These are phyloP conservation scores for Leptographium lundbergii DNA, from an alignment of 2,329 filamentous ascomycete genomes.

Conservation along the genomic window DNA sequence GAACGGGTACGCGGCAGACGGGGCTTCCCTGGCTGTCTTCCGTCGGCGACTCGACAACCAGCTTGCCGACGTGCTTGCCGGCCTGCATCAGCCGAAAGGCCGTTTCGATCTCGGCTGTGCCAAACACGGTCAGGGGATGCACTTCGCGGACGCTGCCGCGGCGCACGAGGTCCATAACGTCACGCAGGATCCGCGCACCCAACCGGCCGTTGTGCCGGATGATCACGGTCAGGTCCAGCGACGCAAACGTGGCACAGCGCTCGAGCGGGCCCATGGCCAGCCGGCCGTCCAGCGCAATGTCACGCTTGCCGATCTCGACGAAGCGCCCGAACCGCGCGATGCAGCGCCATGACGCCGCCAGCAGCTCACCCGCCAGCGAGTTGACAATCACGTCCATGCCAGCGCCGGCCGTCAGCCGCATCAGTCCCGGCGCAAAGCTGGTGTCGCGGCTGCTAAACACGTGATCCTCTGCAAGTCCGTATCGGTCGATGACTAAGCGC, in stretches of 20 bases:
- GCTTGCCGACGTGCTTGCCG: slow-evolving; percentile 25
- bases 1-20: no score
- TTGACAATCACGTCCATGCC: slow-evolving; percentile 21
- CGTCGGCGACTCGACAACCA: neutral
- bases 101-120: slow-evolving; percentile 4
- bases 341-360: slow-evolving; percentile 20
- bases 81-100: slow-evolving; percentile 25
- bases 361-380: slow-evolving; percentile 17
- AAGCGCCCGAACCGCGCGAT: slow-evolving; percentile 21
- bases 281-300: slow-evolving; percentile 19
- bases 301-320: slow-evolving; percentile 22
- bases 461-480: slow-evolving; percentile 16
- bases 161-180: neutral
- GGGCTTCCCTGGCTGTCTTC: no score
- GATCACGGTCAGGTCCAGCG: slow-evolving; percentile 8
- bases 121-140: neutral
- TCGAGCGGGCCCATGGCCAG: slow-evolving; percentile 25
- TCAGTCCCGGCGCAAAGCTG: slow-evolving; percentile 17
- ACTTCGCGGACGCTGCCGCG: neutral
- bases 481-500: slow-evolving; percentile 15
- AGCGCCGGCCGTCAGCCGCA: slow-evolving; percentile 13
- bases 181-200: neutral
- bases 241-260: slow-evolving; percentile 5
- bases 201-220: neutral
- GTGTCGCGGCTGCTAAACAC: slow-evolving; percentile 19